Evolutionary conservation across 2,329 filamentous ascomycete species (phyloP).

Genomic region (Teratosphaeria nubilosa): DNA sequence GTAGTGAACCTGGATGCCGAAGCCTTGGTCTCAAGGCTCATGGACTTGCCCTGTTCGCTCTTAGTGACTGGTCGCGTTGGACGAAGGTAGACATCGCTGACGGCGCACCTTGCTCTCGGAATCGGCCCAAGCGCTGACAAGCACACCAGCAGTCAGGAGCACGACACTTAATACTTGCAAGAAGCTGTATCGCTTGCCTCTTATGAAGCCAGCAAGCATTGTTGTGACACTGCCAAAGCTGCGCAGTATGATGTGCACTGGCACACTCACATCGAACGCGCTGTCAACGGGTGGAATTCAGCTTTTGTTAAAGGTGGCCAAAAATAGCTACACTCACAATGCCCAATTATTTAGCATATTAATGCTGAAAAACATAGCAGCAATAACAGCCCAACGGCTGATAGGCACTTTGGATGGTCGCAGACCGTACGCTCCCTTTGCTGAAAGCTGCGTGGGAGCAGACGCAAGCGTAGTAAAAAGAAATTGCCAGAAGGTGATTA

Average conservation of each 20-base stretch:
- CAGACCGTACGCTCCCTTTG: constrained; percentile 60
- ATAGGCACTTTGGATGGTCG: constrained; percentile 72
- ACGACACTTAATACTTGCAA: constrained; percentile 74
- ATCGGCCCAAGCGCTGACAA: constrained; percentile 83
- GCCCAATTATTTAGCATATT: constrained; percentile 97
- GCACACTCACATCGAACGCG: constrained; percentile 91
- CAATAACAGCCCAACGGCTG: constrained; percentile 77
- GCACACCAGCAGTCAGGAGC: constrained; percentile 75
- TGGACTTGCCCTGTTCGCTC: constrained; percentile 29
- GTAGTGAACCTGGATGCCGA: constrained; percentile 45
- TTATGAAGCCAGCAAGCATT: constrained; percentile 79
- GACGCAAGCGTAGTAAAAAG: constrained; percentile 53
- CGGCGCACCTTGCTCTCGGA: constrained; percentile 62
- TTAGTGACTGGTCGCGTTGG: neutral
- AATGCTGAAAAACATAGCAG: constrained; percentile 81
- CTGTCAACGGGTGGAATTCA: neutral
- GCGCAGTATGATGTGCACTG: constrained; percentile 89
- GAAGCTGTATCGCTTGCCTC: constrained; percentile 72
- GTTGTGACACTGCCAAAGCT: constrained; percentile 95
- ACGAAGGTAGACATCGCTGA: neutral
- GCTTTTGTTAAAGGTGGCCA: neutral
- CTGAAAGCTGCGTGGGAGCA: constrained; percentile 35
- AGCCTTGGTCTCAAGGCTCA: constrained; percentile 30
- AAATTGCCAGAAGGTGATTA: constrained; percentile 43
- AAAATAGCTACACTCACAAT: constrained; percentile 40